Percentiles rank a stretch among this genome's conserved stretches.
phyloP scores from a whole-genome alignment of 2,329 filamentous ascomycete genomes.

The Hymenoscyphus infarciens region DNA sequence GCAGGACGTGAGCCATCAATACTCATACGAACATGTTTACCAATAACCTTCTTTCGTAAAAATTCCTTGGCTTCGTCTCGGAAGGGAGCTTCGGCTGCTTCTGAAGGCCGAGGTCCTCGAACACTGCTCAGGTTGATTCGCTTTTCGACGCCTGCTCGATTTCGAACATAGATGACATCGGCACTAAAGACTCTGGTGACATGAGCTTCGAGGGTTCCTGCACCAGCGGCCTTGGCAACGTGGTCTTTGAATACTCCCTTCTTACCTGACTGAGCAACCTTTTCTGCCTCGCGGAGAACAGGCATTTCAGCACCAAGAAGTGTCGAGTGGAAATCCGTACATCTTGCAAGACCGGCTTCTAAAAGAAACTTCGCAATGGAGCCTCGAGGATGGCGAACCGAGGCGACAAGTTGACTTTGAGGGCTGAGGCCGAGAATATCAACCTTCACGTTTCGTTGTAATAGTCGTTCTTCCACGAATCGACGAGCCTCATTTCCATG shows the following conservation, averaged over 20 bases:
- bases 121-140: conserved; percentile 90
- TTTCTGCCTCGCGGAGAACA: conserved; percentile 79
- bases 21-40: conserved; percentile 86
- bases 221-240: conserved; percentile 62
- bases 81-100: conserved; percentile 84
- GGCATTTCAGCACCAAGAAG: conserved; percentile 88
- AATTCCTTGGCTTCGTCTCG: conserved; percentile 95
- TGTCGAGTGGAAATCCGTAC: conserved; percentile 93
- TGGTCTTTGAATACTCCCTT: conserved; percentile 79
- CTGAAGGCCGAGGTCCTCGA: conserved; percentile 83
- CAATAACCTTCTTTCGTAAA: conserved; percentile 87
- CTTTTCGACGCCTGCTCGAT: conserved; percentile 81
- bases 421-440: conserved; percentile 82
- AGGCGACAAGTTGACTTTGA: conserved; percentile 86
- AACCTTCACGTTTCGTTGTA: conserved; percentile 82
- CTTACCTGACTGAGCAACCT: conserved; percentile 71
- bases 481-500: conserved; percentile 83
- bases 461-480: conserved; percentile 80
- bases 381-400: conserved; percentile 81
- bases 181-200: conserved; percentile 84
- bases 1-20: conserved; percentile 90
- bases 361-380: conserved; percentile 92
- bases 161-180: conserved; percentile 83
- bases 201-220: conserved; percentile 69
- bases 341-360: conserved; percentile 83